Evolutionary conservation across 2,329 filamentous ascomycete genomes (phyloP), one percentile per base, ranked within the genome.

Genomic region (Aspergillus flavus): DNA sequence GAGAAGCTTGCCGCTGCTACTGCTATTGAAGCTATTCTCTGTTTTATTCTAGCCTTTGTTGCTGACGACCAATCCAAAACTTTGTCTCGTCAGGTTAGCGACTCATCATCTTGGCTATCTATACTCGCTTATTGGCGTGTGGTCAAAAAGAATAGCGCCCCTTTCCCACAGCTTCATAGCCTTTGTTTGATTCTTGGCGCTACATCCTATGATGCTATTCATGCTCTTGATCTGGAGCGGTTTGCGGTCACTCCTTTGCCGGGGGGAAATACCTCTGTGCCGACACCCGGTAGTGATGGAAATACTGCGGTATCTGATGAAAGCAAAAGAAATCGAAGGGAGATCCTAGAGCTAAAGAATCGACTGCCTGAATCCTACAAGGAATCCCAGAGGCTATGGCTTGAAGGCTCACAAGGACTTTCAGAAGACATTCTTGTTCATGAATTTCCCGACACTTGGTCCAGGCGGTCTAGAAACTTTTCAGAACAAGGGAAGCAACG

Each of bases 91-190:
- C 76, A 78, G 70, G 61, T 75, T 34, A 78, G 74, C 14, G 76
- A 79, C 57, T 79, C 77, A 14, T 72, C 75, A 2, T 76, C 73
- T 43, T 85, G 84, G 84, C 73, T 78, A 30, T 80, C 78, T 26
- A 81, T 83, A 28, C 71, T 84, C 19, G 74, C 78, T 23, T 83
- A 84, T 60, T 82, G 82, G 78, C 74, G 77, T 32, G 81, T 80
- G 53, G 78, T 84, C 32, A 75, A 73, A 62, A 74, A 73, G 58
- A 76, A 76, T 43, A 78, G 77, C 23, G 67, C 69, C 26, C 68
- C 74, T 26, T 81, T 78, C 58, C 76, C 77, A 6, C 76, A 76
- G 30, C 73, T 84, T 16, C 71, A 80, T 61, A 80, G 78, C 34
- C 73, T 84, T n/a, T 80, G 78, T 57, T 69, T 76, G 23, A 74